A percentile compares a stretch with the other conserved stretches of the same genome.
phyloP scores from a whole-genome alignment of 345 rosid genomes.

The Rhizophora apiculata region DNA sequence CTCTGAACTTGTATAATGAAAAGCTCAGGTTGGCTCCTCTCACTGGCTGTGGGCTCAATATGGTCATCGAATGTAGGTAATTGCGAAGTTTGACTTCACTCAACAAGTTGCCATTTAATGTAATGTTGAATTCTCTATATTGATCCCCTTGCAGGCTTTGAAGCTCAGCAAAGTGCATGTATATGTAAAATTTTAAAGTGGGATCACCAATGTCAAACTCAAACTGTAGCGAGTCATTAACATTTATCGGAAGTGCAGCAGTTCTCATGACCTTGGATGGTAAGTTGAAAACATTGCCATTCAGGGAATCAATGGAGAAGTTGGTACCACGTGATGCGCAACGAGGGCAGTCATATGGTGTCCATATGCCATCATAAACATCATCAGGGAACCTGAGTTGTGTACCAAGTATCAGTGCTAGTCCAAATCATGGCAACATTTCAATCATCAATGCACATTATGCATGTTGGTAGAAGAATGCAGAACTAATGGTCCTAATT shows the following conservation, averaged over 20 bases:
- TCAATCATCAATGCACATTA: too few relatives aligned
- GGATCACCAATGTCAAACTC: slow-evolving; percentile 20
- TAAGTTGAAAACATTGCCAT: slow-evolving; percentile 13
- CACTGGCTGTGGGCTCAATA: neutral
- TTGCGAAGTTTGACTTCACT: slow-evolving; percentile 6
- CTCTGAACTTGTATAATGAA: slow-evolving; percentile 12
- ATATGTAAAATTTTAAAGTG: slow-evolving; percentile 9
- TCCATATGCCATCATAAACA: slow-evolving; percentile 32
- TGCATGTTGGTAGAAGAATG: too few relatives aligned
- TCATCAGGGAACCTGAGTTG: slow-evolving; percentile 24
- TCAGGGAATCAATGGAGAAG: slow-evolving; percentile 10
- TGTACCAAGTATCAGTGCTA: neutral
- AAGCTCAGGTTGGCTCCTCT: slow-evolving; percentile 28
- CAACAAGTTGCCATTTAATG: slow-evolving; percentile 18
- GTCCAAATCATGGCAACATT: neutral
- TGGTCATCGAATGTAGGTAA: slow-evolving; percentile 19
- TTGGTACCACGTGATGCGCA: neutral
- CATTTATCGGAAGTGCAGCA: slow-evolving; percentile 19
- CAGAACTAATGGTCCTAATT: too few relatives aligned
- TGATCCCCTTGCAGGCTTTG: slow-evolving; percentile 4
- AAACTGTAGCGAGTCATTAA: slow-evolving; percentile 5
- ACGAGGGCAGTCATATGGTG: slow-evolving; percentile 18
- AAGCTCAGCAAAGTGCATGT: slow-evolving; percentile 36
- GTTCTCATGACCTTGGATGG: slow-evolving; percentile 32
- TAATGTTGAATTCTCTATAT: slow-evolving; percentile 21